Conservation (phyloP, 2,329 filamentous ascomycete genomes). For the Beauveria rudraprayagi region DNA sequence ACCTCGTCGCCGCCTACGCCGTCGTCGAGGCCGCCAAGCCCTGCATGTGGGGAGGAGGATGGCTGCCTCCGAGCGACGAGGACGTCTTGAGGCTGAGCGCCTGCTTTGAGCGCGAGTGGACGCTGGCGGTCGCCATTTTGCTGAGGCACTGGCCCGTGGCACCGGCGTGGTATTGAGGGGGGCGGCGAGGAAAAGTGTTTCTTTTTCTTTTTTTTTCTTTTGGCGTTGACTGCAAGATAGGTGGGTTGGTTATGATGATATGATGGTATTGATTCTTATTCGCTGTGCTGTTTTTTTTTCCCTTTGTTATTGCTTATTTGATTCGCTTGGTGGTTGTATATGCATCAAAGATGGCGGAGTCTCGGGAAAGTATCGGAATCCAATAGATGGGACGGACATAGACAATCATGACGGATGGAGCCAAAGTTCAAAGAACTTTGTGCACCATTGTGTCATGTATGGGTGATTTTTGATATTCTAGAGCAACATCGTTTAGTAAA, state of each 20-base stretch:
- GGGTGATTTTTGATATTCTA: not conserved
- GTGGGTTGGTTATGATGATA: not conserved
- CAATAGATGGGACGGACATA: not conserved
- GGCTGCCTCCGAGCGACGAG: constrained; percentile 41
- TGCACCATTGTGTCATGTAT: not conserved
- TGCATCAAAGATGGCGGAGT: not conserved
- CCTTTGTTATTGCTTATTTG: not conserved
- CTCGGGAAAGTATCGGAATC: not conserved
- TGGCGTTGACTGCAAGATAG: not conserved
- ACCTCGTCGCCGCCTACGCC: constrained; percentile 54
- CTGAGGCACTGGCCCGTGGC: constrained; percentile 58
- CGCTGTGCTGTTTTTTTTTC: not conserved
- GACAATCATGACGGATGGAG: not conserved
- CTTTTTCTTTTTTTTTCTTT: not conserved
- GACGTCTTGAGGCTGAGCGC: constrained; percentile 51
- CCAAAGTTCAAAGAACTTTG: not conserved
- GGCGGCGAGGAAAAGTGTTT: not conserved
- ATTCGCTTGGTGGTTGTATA: not conserved
- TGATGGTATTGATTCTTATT: not conserved
- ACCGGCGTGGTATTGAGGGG: constrained; percentile 44
- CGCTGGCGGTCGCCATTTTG: constrained; percentile 54
- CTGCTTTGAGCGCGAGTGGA: constrained; percentile 62
- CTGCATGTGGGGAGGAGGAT: constrained; percentile 58
- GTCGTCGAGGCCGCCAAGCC: constrained; percentile 51
- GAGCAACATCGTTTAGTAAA: not conserved